Percentiles rank a stretch among this genome's conserved stretches.
Conservation (phyloP, 257 asterid species). For the Leptodermis oblonga region DNA sequence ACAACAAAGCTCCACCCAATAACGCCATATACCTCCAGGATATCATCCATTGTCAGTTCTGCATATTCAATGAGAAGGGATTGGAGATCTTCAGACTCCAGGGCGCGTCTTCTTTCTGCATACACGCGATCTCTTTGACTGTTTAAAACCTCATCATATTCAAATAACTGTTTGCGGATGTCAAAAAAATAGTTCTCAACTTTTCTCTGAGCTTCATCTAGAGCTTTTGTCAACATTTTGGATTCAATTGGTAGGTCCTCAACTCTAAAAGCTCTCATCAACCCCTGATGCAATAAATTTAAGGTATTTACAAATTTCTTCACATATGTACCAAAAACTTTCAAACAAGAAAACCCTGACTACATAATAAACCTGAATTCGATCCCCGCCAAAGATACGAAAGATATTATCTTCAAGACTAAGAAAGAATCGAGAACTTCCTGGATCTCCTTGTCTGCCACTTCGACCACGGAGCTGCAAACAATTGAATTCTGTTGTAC, state of each 20-base stretch:
- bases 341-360: constrained; percentile 10
- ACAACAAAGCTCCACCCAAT: background rate
- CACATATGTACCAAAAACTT: constrained; percentile 15
- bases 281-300: constrained; percentile 49
- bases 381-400: constrained; percentile 97
- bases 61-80: constrained; percentile 91
- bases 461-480: constrained; percentile 98
- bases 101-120: constrained; percentile 92
- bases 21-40: constrained; percentile 59
- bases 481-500: constrained; percentile 17
- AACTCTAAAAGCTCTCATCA: constrained; percentile 98
- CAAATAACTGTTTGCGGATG: constrained; percentile 89
- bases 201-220: constrained; percentile 98
- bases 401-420: constrained; percentile 98
- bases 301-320: constrained; percentile 13
- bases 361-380: constrained; percentile 67
- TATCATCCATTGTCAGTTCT: constrained; percentile 96
- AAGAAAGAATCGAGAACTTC: constrained; percentile 97
- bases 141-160: constrained; percentile 93
- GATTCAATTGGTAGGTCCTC: constrained; percentile 99
- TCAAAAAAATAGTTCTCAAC: constrained; percentile 98
- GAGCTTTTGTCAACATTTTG: constrained; percentile 94
- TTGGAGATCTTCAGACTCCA: constrained; percentile 83
- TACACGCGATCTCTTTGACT: constrained; percentile 98
- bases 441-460: constrained; percentile 99